Base-by-base conservation (phyloP, 495 filamentous ascomycete species). In the Bacidia rubella region DNA sequence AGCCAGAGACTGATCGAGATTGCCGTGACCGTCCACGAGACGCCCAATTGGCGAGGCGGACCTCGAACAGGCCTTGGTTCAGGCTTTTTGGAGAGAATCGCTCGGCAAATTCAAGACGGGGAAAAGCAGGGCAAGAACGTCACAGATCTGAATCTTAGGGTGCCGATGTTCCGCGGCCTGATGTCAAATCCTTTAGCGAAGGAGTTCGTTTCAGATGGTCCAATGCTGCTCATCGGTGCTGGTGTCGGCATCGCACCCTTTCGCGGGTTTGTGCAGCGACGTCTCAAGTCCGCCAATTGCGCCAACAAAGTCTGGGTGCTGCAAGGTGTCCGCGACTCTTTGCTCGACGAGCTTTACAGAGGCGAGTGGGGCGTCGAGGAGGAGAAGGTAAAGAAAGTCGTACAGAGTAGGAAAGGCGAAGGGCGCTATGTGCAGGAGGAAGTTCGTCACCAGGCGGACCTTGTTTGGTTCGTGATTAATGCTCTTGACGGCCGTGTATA, bases 271-370 rank as follows among this genome's bases (percentile, higher is more conserved):
- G 93, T 98, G 23, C 87, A 96, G 68, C 86, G 90, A 51, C 82
- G 92, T 11, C 76, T 98, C 49, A 85, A 87, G 73, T 95, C 87
- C 47, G 92, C 93, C 54, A 98, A 93, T 68, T 96, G 92, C 65
- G 90, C 88, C 45, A 98, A 97, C 71, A 98, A 98, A 69, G 92
- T 97, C 59, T 98, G 92, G 92, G 90, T 98, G 46, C 78, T 98
- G 40, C 92, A 98, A 67, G 92, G 92, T n/a, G 78, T 97, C 25
- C 84, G 92, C 2, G 92, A 98, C 66, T 85, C 84, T 11, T 73
- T 90, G 1, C 76, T 97, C 23, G 92, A 98, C 59, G 92, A 98
- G 70, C 74, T 98, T 11, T 98, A 98, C 70, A 84, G 80, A 39
- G 92, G 92, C 54, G 92, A 98, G 63, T 94, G 93, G 82, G 92